phyloP scores from a whole-genome alignment of 2,329 filamentous ascomycete genomes.

The Tolypocladium album region DNA sequence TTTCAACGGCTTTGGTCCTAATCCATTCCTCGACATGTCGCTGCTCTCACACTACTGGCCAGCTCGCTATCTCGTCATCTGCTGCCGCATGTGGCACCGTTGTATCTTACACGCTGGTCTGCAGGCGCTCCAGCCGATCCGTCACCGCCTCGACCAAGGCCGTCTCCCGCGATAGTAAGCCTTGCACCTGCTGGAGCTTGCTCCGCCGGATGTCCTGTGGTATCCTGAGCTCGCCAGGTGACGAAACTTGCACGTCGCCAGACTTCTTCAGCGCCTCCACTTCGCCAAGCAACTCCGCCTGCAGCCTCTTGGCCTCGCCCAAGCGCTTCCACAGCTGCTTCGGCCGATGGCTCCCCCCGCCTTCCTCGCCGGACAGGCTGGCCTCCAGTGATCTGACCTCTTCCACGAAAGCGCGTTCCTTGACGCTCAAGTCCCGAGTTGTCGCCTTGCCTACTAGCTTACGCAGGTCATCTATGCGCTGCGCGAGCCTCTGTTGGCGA shows the following conservation, averaged over 20 bases:
- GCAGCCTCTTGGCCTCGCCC: constrained; percentile 42
- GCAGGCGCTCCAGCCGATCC: constrained; percentile 48
- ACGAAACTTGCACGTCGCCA: constrained; percentile 13
- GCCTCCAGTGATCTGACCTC: constrained; percentile 44
- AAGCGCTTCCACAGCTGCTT: constrained; percentile 47
- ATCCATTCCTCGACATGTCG: not conserved
- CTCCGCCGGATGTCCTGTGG: constrained; percentile 49
- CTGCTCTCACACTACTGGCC: not conserved
- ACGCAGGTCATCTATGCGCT: constrained; percentile 49
- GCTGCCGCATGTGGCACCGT: not conserved
- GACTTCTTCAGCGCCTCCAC: constrained; percentile 31
- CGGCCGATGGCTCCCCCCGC: constrained; percentile 24
- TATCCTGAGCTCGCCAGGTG: constrained; percentile 37
- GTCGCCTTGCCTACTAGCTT: constrained; percentile 30
- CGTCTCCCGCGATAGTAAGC: constrained; percentile 53
- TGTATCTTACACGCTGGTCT: constrained; percentile 17
- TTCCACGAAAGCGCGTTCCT: constrained; percentile 34
- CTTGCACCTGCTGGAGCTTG: constrained; percentile 54
- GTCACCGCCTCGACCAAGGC: constrained; percentile 58
- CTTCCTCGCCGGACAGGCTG: constrained; percentile 27
- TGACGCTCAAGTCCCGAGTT: constrained; percentile 30
- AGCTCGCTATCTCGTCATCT: not conserved
- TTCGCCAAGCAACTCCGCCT: constrained; percentile 41
- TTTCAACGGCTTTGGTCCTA: not conserved
- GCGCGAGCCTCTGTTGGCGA: constrained; percentile 44